Conservation (phyloP, 2,329 filamentous ascomycete species). For the Botrytis pseudocinerea region DNA sequence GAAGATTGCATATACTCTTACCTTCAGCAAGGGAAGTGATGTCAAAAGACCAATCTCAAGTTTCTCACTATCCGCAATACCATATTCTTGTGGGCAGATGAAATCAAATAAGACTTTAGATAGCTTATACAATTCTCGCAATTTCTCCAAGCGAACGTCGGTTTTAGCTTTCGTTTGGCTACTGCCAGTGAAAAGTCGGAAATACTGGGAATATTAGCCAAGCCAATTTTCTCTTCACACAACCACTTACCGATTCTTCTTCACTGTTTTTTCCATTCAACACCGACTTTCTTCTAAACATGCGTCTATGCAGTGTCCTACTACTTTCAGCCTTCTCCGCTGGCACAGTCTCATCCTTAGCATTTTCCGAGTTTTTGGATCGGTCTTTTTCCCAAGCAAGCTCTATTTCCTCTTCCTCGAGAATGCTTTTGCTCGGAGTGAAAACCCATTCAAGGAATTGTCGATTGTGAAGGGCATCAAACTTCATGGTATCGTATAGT, state of each 20-base stretch:
- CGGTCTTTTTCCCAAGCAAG: constrained; percentile 38
- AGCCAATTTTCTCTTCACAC: no score
- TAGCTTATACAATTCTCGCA: constrained; percentile 89
- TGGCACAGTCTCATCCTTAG: constrained; percentile 30
- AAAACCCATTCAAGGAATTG: constrained; percentile 98
- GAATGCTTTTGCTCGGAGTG: constrained; percentile 76
- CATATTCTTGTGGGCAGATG: constrained; percentile 97
- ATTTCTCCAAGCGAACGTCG: constrained; percentile 80
- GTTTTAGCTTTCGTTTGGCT: constrained; percentile 74
- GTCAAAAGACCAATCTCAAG: constrained; percentile 97
- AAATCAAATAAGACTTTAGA: constrained; percentile 97
- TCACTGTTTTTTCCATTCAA: constrained; percentile 56
- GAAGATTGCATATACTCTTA: constrained; percentile 19
- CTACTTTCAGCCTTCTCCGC: constrained; percentile 36
- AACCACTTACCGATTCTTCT: constrained; percentile 37
- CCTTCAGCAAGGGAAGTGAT: constrained; percentile 79
- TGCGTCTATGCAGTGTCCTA: constrained; percentile 44
- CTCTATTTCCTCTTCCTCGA: constrained; percentile 63
- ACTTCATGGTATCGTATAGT: constrained; percentile 99
- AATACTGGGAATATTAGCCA: constrained; percentile 57
- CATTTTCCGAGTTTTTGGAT: constrained; percentile 33
- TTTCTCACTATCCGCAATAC: constrained; percentile 93
- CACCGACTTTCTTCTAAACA: constrained; percentile 63
- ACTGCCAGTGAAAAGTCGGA: constrained; percentile 82
- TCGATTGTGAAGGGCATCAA: constrained; percentile 94